phyloP scores from a whole-genome alignment of 1,284 basidiomycete species.

The Leccinum holopus region DNA sequence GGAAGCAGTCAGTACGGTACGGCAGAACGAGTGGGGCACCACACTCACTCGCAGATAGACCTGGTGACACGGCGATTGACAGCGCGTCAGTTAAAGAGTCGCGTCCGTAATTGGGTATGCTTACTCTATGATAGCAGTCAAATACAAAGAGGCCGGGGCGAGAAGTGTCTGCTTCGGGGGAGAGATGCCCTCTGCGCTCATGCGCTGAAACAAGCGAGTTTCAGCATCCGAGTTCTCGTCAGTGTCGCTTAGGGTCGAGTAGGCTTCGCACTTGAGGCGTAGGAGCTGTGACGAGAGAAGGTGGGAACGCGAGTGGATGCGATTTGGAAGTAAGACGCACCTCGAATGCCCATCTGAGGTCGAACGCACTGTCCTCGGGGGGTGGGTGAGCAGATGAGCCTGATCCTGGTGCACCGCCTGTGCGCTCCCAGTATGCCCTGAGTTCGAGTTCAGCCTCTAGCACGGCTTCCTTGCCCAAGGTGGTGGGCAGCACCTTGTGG shows the following conservation, averaged over 20 bases:
- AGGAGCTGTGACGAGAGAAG: conserved; percentile 50
- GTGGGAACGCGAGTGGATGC: conserved; percentile 1
- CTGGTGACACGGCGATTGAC: conserved; percentile 40
- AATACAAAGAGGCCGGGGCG: conserved; percentile 82
- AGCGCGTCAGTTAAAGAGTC: conserved; percentile 19
- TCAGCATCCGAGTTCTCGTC: conserved; percentile 74
- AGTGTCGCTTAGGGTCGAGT: conserved; percentile 78
- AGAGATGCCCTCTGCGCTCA: conserved; percentile 44
- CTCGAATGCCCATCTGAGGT: conserved; percentile 72
- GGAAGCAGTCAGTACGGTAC: conserved; percentile 8
- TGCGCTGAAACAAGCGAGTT: conserved; percentile 55
- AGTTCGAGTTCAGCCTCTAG: conserved; percentile 90
- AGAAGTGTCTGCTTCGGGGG: conserved; percentile 59
- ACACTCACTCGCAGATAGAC: conserved; percentile 79
- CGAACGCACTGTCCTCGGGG: conserved; percentile 57
- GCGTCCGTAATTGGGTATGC: conserved; percentile 36
- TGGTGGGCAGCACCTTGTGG: conserved; percentile 70
- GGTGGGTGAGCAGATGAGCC: conserved; percentile 31
- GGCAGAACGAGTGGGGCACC: background rate
- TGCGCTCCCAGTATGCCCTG: conserved; percentile 80
- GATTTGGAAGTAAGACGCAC: conserved; percentile 42
- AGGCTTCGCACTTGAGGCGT: conserved; percentile 80
- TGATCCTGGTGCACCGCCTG: conserved; percentile 40
- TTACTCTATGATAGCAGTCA: conserved; percentile 91
- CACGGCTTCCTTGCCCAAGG: conserved; percentile 85